Conservation (phyloP, 192 early-diverging fungal species). For the Cladochytrium replicatum region DNA sequence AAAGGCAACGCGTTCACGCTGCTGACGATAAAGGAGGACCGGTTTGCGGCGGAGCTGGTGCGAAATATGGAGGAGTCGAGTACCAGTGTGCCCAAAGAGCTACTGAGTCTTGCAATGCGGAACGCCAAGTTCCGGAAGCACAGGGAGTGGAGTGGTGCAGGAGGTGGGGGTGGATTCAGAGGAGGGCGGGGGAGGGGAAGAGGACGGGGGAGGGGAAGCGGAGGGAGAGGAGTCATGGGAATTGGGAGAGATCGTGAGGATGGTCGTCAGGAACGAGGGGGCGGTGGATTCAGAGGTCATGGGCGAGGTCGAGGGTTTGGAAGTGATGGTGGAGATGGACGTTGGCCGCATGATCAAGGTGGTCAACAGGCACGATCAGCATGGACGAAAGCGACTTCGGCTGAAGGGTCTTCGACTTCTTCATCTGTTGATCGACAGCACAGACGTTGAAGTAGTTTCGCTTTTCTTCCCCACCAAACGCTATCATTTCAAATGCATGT, state of each 20-base stretch:
- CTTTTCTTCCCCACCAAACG: too few relatives aligned
- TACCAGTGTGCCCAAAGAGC: slow-evolving; percentile 31
- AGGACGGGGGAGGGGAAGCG: slow-evolving; percentile 21
- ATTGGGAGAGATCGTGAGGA: slow-evolving; percentile 21
- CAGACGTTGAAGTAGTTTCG: too few relatives aligned
- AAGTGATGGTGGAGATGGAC: too few relatives aligned
- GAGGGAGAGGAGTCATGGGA: slow-evolving; percentile 25
- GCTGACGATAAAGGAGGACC: slow-evolving; percentile 53
- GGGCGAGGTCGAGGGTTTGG: too few relatives aligned
- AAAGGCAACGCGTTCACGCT: slow-evolving; percentile 57
- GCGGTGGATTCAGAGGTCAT: slow-evolving; percentile 2
- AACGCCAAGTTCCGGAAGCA: slow-evolving; percentile 54
- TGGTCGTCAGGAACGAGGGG: slow-evolving; percentile 7
- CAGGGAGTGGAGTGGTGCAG: slow-evolving; percentile 32
- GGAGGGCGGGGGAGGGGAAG: slow-evolving; percentile 38
- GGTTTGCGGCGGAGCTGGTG: slow-evolving; percentile 53
- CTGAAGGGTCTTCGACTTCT: too few relatives aligned
- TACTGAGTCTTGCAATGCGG: slow-evolving; percentile 40
- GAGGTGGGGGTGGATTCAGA: slow-evolving; percentile 31
- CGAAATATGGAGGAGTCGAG: slow-evolving; percentile 47
- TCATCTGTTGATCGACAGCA: too few relatives aligned
- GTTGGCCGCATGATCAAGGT: too few relatives aligned
- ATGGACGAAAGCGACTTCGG: too few relatives aligned
- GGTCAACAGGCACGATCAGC: too few relatives aligned
- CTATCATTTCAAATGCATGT: too few relatives aligned